Base-by-base conservation (phyloP, 495 filamentous ascomycete species). In the Talaromyces adpressus region DNA sequence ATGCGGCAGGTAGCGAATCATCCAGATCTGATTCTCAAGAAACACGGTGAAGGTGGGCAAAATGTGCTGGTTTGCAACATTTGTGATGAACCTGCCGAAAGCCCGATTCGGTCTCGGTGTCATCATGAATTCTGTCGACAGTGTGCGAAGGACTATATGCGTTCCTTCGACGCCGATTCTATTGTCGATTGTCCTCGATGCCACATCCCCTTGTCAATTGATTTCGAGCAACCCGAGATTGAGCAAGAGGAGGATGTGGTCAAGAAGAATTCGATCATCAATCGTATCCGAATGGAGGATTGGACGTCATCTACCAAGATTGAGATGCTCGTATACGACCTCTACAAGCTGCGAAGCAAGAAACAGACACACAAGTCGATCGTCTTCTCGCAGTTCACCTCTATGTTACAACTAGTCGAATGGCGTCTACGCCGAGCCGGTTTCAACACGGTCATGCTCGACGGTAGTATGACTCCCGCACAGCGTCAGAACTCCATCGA, bases 251-350 rank as follows among this genome's bases (percentile, higher is more conserved):
- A 90, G 69, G 82, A 85, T 18, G 70, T 83, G 27, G 84, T 96
- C 30, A 97, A 97, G 83, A 96, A 96, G 72, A 90, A 85, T 6
- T 94, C 91, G 9, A 98, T 98, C 73, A 96, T 97, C 79, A 97
- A 96, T 73, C 89, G 94, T 47, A 97, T 98, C 71, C 88, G 91
- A 69, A 97, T 97, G 93, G 90, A 93, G 66, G 87, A 96, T 66
- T 98, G 94, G 94, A 96, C 91, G 1, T 95, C 91, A 1, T 96
- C 92, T 3, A 96, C 93, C 52, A 98, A 98, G 78, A 98, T 98
- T 66, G 94, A 98, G 79, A 88, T 93, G 70, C 83, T 98, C 12
- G 87, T 98, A 14, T 93, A 97, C 66, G 92, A 97, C 65, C 85
- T 98, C 1, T 92, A 93, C 78, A 87, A 89, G 70, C 80, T 97